Evolutionary conservation across 305 asterid genomes (phyloP).

Genomic region (Petunia hybrid): DNA sequence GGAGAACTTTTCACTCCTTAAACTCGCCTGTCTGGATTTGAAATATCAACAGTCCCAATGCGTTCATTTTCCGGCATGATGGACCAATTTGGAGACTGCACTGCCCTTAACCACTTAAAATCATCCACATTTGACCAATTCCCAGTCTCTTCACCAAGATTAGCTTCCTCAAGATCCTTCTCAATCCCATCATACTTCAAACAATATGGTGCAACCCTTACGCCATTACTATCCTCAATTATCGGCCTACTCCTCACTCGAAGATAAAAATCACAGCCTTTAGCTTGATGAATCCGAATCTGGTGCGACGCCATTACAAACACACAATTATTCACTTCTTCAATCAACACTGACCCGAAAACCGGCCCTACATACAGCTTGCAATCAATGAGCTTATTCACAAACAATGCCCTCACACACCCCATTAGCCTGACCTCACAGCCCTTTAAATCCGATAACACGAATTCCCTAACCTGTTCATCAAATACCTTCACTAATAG

Average conservation of each 20-base stretch:
- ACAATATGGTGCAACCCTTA: slow-evolving; percentile 78
- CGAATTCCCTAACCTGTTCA: slow-evolving; percentile 65
- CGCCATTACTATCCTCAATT: slow-evolving; percentile 74
- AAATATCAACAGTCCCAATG: slow-evolving; percentile 47
- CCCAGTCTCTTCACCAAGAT: slow-evolving; percentile 79
- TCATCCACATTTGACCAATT: slow-evolving; percentile 95
- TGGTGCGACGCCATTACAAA: slow-evolving; percentile 79
- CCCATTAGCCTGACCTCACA: slow-evolving; percentile 81
- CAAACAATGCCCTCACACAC: slow-evolving; percentile 72
- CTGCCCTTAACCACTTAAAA: slow-evolving; percentile 86
- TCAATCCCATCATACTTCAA: slow-evolving; percentile 69
- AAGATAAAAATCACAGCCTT: slow-evolving; percentile 74
- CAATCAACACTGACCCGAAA: slow-evolving; percentile 80
- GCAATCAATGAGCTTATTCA: slow-evolving; percentile 67
- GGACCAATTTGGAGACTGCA: slow-evolving; percentile 91
- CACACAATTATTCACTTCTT: slow-evolving; percentile 69
- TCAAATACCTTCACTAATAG: slow-evolving; percentile 58
- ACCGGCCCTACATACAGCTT: slow-evolving; percentile 79
- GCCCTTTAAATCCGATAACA: slow-evolving; percentile 58
- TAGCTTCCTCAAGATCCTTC: slow-evolving; percentile 68
- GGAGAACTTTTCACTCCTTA: not conserved
- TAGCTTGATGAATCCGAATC: slow-evolving; percentile 80
- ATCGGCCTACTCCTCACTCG: slow-evolving; percentile 92
- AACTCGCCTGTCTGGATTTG: slow-evolving; percentile 26
- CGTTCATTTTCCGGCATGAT: slow-evolving; percentile 69